phyloP scores from a whole-genome alignment of 2,329 filamentous ascomycete genomes.

The Dichotomopilus funicola region DNA sequence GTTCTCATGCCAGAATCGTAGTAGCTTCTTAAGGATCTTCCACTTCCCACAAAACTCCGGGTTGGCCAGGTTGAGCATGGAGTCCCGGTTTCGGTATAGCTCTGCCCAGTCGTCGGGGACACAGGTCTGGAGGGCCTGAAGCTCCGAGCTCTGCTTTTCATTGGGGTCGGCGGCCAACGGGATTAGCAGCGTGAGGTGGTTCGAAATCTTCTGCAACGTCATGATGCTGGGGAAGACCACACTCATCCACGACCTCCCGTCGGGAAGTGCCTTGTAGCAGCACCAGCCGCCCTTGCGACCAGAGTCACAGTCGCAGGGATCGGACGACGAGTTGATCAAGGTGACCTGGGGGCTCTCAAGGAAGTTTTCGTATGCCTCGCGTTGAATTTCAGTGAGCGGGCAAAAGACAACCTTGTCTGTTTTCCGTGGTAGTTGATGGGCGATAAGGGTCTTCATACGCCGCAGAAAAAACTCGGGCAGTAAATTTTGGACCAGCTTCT shows the following conservation, averaged over 20 bases:
- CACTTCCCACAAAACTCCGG: conserved; percentile 95
- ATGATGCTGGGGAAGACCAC: conserved; percentile 81
- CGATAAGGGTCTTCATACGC: conserved; percentile 87
- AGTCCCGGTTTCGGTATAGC: conserved; percentile 69
- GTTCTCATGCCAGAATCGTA: conserved; percentile 83
- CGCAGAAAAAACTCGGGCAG: conserved; percentile 86
- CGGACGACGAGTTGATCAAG: conserved; percentile 59
- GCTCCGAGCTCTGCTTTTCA: conserved; percentile 72
- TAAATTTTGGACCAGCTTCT: conserved; percentile 78
- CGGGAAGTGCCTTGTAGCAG: conserved; percentile 55
- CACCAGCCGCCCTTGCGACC: conserved; percentile 74
- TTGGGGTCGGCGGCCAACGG: conserved; percentile 56
- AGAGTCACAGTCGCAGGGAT: conserved; percentile 64
- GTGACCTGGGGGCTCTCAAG: conserved; percentile 65
- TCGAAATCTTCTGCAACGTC: conserved; percentile 79
- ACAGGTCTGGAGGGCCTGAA: conserved; percentile 66
- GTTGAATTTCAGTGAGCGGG: conserved; percentile 75
- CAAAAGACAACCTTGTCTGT: conserved; percentile 93
- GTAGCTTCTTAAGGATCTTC: conserved; percentile 79
- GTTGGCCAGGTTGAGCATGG: conserved; percentile 73
- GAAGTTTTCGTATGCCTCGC: conserved; percentile 75
- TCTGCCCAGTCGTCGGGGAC: conserved; percentile 69
- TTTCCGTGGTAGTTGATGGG: conserved; percentile 89
- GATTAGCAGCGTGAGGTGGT: conserved; percentile 84
- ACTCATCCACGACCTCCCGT: conserved; percentile 60